phyloP scores from a whole-genome alignment of 306 rosid species.

The Dalbergia cochinchinensis region DNA sequence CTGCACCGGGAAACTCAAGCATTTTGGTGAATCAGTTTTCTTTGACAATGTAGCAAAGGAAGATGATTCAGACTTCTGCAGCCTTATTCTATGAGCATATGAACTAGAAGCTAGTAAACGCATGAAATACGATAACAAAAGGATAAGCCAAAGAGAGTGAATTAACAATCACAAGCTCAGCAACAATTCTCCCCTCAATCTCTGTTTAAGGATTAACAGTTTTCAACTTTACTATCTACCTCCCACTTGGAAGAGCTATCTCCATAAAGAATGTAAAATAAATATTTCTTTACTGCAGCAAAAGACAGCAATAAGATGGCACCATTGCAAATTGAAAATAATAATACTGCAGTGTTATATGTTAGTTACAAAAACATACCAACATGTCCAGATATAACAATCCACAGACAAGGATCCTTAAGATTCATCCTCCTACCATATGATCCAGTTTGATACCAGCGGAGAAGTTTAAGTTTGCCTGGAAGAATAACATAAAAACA shows the following conservation, averaged over 20 bases:
- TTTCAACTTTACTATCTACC: constrained; percentile 10
- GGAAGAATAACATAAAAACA: constrained; percentile 49
- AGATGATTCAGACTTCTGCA: constrained; percentile 17
- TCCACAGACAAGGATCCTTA: constrained; percentile 60
- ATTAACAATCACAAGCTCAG: neutral
- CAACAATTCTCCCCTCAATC: constrained; percentile 18
- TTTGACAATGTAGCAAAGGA: neutral
- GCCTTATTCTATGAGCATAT: constrained; percentile 21
- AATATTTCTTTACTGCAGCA: neutral
- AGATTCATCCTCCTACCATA: constrained; percentile 53
- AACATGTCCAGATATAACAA: constrained; percentile 60
- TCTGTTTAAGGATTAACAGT: constrained; percentile 11
- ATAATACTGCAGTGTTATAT: neutral
- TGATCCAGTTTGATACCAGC: constrained; percentile 42
- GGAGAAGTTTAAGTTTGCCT: constrained; percentile 46
- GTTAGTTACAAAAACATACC: constrained; percentile 51
- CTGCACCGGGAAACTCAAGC: constrained; percentile 23
- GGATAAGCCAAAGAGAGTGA: neutral
- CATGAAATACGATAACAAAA: neutral
- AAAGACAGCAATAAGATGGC: neutral
- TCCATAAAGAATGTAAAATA: constrained; percentile 13
- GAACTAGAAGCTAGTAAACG: constrained; percentile 26
- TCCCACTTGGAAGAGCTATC: constrained; percentile 15
- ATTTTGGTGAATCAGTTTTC: neutral
- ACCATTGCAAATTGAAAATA: constrained; percentile 22